Evolutionary conservation across 2,329 filamentous ascomycete genomes (phyloP), one percentile per base, ranked within the genome.

Genomic region (Arthroderma uncinatum): DNA sequence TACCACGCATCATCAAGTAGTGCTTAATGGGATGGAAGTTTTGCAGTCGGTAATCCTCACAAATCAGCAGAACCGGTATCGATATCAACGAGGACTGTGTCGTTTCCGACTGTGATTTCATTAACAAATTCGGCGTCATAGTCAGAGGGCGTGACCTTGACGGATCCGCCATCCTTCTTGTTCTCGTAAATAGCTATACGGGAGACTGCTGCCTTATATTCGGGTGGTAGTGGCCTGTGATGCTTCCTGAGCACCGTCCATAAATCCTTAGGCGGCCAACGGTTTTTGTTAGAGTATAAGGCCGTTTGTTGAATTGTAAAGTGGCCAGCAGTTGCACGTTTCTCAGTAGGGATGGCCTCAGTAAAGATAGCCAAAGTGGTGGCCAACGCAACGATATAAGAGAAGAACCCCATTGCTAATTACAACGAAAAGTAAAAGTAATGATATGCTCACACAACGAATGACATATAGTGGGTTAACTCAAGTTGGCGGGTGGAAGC

Each of bases 31-130:
- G 23, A 21, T 1, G 21, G 28, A 7, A 12, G 3, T 12, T 14
- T 36, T 23, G 34, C 39, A 37, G 19, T 30, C n/a, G 9, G 23
- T 48, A 37, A n/a, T 3, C 72, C 79, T 73, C 70, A 82, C 84
- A 87, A 79, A 71, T 86, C 84, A 42, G 82, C 77, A 61, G 76
- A 85, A 61, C 77, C 84, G 12, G 86, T 90, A 62, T 90, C 87
- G 59, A 90, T 79, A 66, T 88, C 84, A 59, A 90, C 68, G 59
- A 82, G 78, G 61, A 88, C 67, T 2, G 73, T 79, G 63, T 84
- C 82, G 66, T 78, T 72, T 47, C 86, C 87, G 60, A 89, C 74
- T 1, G 74, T 76, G 50, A 89, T 80, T 0, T 83, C 81, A 57
- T 79, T 77, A 30, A 84, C 71, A 58, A 83, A 85, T 65, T 83